Evolutionary conservation across 495 filamentous ascomycete species (phyloP), one percentile per base, ranked within the genome.

Genomic region (Immersiella caudata): DNA sequence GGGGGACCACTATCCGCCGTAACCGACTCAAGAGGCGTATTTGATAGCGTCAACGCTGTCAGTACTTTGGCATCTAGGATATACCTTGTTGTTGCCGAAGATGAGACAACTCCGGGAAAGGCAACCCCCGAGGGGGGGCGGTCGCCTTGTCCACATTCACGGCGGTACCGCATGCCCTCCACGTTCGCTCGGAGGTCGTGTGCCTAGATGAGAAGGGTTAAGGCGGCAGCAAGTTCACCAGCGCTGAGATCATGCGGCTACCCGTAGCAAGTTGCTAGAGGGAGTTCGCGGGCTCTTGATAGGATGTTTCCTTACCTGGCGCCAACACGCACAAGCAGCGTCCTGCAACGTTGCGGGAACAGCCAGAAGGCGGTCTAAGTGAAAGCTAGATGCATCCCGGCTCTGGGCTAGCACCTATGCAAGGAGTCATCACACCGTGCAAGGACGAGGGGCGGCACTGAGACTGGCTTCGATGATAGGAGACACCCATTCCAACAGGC

Each of bases 191-290:
- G 59, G 55, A 12, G 21, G 49, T 55, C 62, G n/a, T 22, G n/a
- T 33, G 25, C 62, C 27, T 27, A 26, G 9, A 54, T 33, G 26
- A 46, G 40, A 52, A 54, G 24, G 61, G 20, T 16, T 35, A 68
- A 65, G 67, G 68, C 52, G 56, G 46, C 57, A 24, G 20, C 33
- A 50, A 26, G 24, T 49, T 64, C 36, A 55, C 68, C 64, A 60
- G 59, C 51, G 29, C 62, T 18, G 56, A 67, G 65, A 68, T 69
- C 69, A 65, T 62, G 69, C 64, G 70, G 29, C 62, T 68, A 64
- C 49, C 71, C 70, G 70, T 64, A 25, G 16, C 54, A 54, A 57
- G 33, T 60, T 60, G 56, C 59, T 46, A 26, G 21, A 54, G 16
- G 22, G 33, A n/a, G 33, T 25, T 33, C 25, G 29, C 20, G 20